Percentiles rank a stretch among this genome's conserved stretches.
These are phyloP conservation scores for Aureobasidium sp. DNA, from an alignment of 2,329 filamentous ascomycete genomes.

Conservation along the genomic window DNA sequence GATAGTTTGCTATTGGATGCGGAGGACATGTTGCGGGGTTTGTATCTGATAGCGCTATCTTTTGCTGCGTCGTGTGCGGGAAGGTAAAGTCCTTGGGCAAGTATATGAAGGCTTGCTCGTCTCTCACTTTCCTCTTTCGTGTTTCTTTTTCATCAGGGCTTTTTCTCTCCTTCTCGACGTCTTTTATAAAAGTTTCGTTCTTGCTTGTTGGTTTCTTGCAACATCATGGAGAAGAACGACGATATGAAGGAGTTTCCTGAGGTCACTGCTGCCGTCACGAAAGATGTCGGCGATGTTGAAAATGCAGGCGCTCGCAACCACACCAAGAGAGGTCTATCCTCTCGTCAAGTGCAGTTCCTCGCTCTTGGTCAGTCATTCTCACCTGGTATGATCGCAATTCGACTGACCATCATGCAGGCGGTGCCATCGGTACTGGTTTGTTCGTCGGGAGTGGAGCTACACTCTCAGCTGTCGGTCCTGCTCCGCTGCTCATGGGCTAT, in stretches of 20 bases:
- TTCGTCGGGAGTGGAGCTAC: conserved; percentile 25
- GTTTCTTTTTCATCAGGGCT: background rate
- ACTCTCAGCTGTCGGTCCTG: conserved; percentile 25
- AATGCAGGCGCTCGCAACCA: conserved; percentile 8
- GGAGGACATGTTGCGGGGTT: background rate
- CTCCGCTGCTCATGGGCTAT: conserved; percentile 33
- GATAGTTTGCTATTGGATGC: background rate
- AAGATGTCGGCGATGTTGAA: conserved; percentile 11
- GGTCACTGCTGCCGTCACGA: background rate
- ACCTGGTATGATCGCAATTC: too few relatives aligned
- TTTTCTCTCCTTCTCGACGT: background rate
- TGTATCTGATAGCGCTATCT: background rate
- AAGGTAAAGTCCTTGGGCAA: background rate
- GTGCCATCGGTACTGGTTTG: conserved; percentile 24
- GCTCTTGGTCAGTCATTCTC: conserved; percentile 40
- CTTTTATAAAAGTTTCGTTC: background rate
- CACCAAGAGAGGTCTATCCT: conserved; percentile 48
- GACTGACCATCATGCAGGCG: background rate
- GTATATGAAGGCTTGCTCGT: background rate
- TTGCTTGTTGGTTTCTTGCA: background rate
- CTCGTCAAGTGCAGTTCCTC: conserved; percentile 54
- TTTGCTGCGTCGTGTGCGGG: background rate
- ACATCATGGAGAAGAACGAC: background rate
- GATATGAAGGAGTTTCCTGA: conserved; percentile 15
- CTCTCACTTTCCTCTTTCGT: background rate